phyloP scores from a whole-genome alignment of 306 rosid species.

The Crotalaria pallida region DNA sequence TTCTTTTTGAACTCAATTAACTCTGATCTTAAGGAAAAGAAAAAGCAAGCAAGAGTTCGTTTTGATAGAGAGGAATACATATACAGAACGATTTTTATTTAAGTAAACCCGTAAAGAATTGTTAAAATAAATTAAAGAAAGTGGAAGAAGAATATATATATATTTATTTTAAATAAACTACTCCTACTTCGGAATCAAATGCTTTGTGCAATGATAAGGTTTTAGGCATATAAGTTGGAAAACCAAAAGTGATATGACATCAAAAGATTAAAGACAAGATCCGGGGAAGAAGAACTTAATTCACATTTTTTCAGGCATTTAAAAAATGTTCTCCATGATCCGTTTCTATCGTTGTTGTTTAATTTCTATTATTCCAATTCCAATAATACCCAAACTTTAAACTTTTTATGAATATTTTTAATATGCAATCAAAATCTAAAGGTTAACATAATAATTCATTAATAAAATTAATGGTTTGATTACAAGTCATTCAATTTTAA shows the following conservation, averaged over 20 bases:
- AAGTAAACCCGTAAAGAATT: neutral
- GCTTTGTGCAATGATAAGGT: constrained; percentile 36
- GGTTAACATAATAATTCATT: too few relatives aligned
- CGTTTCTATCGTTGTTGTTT: constrained; percentile 16
- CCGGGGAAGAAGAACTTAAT: constrained; percentile 34
- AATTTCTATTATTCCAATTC: too few relatives aligned
- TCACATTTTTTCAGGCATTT: constrained; percentile 34
- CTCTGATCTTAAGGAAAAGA: neutral
- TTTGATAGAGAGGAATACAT: constrained; percentile 8
- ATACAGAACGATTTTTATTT: neutral
- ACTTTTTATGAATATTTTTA: too few relatives aligned
- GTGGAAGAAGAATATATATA: constrained; percentile 31
- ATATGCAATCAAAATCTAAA: too few relatives aligned
- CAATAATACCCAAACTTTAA: neutral
- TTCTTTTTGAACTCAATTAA: neutral
- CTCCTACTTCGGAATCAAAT: constrained; percentile 26
- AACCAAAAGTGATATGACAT: constrained; percentile 30
- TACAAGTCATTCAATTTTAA: too few relatives aligned
- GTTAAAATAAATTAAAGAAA: neutral
- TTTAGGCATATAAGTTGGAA: constrained; percentile 26
- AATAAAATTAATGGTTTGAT: too few relatives aligned
- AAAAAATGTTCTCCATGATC: constrained; percentile 29
- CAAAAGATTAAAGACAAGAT: constrained; percentile 29
- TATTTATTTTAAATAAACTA: neutral
- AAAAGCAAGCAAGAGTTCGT: neutral